Conservation (phyloP, 1,284 basidiomycete genomes). For the Microbotryum intermedium region DNA sequence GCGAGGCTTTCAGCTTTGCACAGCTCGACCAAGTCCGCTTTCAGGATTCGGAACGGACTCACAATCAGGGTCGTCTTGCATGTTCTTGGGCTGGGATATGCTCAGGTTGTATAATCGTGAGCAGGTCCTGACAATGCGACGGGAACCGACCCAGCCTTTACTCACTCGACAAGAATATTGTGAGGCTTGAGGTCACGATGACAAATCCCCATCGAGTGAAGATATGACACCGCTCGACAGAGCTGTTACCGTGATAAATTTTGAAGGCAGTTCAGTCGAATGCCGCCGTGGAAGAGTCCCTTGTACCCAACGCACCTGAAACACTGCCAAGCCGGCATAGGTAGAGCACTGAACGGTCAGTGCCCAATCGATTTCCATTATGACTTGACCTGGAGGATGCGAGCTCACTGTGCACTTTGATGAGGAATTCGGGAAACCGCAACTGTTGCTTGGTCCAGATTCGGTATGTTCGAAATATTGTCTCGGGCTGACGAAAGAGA, state of each 20-base stretch:
- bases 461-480: slow-evolving; percentile 80
- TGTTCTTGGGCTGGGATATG: slow-evolving; percentile 56
- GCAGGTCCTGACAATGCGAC: background rate
- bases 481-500: slow-evolving; percentile 58
- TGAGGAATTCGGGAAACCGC: slow-evolving; percentile 95
- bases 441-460: slow-evolving; percentile 94
- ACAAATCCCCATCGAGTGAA: slow-evolving; percentile 67
- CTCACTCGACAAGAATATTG: slow-evolving; percentile 60
- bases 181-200: slow-evolving; percentile 99
- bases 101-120: background rate
- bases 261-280: background rate
- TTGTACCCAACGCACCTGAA: too few relatives aligned
- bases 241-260: slow-evolving; percentile 51
- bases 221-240: slow-evolving; percentile 89
- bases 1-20: background rate
- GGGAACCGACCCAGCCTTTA: too few relatives aligned
- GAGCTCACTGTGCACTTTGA: slow-evolving; percentile 51
- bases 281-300: too few relatives aligned
- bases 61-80: slow-evolving; percentile 49
- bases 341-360: too few relatives aligned
- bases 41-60: background rate
- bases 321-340: background rate
- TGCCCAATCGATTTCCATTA: background rate
- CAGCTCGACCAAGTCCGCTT: too few relatives aligned
- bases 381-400: background rate